Conservation (phyloP, 805 yeast species). For the Metschnikowia drakensbergensis region DNA sequence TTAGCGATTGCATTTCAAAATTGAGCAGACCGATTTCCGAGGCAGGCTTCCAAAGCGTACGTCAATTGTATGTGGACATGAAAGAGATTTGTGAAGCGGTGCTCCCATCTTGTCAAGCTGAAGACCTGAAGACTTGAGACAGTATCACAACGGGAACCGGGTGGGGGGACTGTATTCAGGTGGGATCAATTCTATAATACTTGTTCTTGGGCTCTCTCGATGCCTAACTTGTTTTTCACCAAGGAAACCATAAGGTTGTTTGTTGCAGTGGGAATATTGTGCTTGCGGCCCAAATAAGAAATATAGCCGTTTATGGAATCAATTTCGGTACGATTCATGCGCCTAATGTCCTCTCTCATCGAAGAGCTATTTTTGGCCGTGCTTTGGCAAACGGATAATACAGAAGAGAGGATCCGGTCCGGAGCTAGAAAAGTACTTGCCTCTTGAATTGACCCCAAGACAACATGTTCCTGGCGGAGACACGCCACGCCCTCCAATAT, state of each 20-base stretch:
- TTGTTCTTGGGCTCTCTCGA: conserved; percentile 28
- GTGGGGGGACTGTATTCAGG: too few species aligned
- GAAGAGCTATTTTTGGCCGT: conserved; percentile 62
- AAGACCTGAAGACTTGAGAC: neutral
- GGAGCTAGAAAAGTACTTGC: conserved; percentile 29
- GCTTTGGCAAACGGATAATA: conserved; percentile 25
- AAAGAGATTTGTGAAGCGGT: conserved; percentile 21
- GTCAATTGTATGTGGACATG: conserved; percentile 25
- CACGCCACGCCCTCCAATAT: conserved; percentile 45
- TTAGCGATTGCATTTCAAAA: conserved; percentile 21
- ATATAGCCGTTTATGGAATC: conserved; percentile 83
- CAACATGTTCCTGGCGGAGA: conserved; percentile 30
- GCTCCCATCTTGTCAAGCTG: neutral
- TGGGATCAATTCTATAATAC: neutral
- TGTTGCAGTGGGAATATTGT: conserved; percentile 41
- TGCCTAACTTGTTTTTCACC: conserved; percentile 37
- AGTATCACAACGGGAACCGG: too few species aligned
- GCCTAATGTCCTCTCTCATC: conserved; percentile 64
- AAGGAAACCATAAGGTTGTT: conserved; percentile 45
- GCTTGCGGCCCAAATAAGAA: conserved; percentile 48
- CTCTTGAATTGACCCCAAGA: conserved; percentile 27
- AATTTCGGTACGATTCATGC: conserved; percentile 64
- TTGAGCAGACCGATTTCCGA: conserved; percentile 5
- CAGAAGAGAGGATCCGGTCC: conserved; percentile 36
- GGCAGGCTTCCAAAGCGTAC: conserved; percentile 17